These are phyloP conservation scores for Hypoxylon sp. DNA, from an alignment of 2,329 filamentous ascomycete species.

Conservation along the genomic window DNA sequence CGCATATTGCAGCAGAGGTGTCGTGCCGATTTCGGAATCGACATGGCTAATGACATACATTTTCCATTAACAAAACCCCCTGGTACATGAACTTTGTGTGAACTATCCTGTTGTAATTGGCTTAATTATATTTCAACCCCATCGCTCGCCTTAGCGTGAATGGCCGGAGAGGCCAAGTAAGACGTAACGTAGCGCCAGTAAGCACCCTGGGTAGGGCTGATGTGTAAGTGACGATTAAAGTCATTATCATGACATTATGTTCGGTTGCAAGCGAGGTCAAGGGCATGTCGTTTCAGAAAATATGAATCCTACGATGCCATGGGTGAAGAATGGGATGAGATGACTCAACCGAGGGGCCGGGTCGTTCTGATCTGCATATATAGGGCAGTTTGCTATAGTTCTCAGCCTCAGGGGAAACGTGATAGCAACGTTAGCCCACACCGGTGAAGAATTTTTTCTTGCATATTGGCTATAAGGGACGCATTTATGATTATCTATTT, in stretches of 20 bases:
- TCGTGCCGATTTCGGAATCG: constrained; percentile 31
- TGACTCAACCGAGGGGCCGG: constrained; percentile 7
- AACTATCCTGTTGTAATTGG: neutral
- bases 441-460: constrained; percentile 21
- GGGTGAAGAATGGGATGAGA: neutral
- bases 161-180: neutral
- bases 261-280: neutral
- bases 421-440: constrained; percentile 27
- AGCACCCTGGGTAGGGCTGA: neutral
- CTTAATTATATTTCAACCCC: neutral
- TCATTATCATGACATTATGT: neutral
- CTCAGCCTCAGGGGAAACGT: neutral
- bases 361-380: constrained; percentile 21
- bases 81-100: neutral
- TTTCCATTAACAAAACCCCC: constrained; percentile 25
- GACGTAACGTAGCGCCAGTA: neutral
- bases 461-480: neutral
- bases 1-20: constrained; percentile 34
- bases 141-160: neutral
- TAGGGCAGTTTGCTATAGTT: constrained; percentile 8
- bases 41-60: constrained; percentile 44
- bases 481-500: constrained; percentile 15
- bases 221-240: neutral
- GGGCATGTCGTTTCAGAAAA: neutral
- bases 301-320: neutral